Evolutionary conservation across 2,329 filamentous ascomycete species (phyloP).

Genomic region (Aspergillus alliaceus): DNA sequence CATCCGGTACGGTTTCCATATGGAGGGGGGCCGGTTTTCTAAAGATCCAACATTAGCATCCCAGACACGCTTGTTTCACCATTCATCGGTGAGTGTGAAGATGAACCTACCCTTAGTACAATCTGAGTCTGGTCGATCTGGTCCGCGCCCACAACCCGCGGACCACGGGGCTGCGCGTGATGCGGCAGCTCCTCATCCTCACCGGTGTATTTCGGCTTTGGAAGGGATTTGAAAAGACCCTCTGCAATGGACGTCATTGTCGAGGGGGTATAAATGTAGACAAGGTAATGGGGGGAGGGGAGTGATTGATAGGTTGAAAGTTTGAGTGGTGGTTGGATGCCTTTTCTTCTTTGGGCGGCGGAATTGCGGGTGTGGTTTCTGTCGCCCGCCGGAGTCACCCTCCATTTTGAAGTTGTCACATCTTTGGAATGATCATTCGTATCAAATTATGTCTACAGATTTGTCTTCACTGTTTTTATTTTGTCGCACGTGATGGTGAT

Average conservation of each 20-base stretch:
- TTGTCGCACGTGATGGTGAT: too few relatives aligned
- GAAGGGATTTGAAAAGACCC: slow-evolving; percentile 76
- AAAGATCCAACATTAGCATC: slow-evolving; percentile 9
- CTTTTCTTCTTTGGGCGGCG: slow-evolving; percentile 20
- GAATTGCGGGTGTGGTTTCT: slow-evolving; percentile 9
- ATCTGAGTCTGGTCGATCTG: slow-evolving; percentile 84
- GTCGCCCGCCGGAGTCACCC: not conserved
- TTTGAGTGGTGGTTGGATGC: slow-evolving; percentile 13
- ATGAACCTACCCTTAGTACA: slow-evolving; percentile 65
- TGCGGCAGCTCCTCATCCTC: slow-evolving; percentile 79
- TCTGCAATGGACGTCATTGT: slow-evolving; percentile 67
- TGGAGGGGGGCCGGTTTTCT: slow-evolving; percentile 78
- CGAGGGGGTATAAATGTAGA: slow-evolving; percentile 6
- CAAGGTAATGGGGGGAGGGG: slow-evolving; percentile 16
- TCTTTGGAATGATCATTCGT: too few relatives aligned
- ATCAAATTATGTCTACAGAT: too few relatives aligned
- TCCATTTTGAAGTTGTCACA: not conserved
- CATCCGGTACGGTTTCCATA: slow-evolving; percentile 88
- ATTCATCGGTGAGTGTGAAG: not conserved
- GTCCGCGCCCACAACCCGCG: slow-evolving; percentile 75
- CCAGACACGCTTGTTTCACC: not conserved
- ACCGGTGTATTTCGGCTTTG: slow-evolving; percentile 86
- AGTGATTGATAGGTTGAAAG: slow-evolving; percentile 12
- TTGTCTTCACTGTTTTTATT: too few relatives aligned
- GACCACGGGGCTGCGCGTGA: slow-evolving; percentile 73